Evolutionary conservation across 2,329 filamentous ascomycete species (phyloP).

Genomic region (Fusarium aywerte): DNA sequence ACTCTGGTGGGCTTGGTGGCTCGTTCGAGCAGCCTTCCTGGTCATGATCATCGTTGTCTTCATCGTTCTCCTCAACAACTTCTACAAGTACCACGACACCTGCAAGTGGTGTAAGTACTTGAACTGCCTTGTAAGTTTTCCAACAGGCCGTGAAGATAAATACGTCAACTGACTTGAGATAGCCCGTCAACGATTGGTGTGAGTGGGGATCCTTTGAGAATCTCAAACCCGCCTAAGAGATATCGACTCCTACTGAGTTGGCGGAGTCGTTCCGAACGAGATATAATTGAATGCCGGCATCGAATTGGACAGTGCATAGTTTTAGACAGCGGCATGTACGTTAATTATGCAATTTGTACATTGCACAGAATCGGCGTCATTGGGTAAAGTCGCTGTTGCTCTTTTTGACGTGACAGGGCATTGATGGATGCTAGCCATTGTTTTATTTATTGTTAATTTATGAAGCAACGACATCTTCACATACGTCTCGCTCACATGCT

Average conservation of each 20-base stretch:
- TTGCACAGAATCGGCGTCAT: conserved; percentile 52
- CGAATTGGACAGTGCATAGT: neutral
- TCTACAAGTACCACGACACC: conserved; percentile 77
- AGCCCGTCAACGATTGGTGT: conserved; percentile 77
- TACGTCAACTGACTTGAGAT: conserved; percentile 38
- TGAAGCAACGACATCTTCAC: conserved; percentile 31
- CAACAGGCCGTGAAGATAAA: neutral
- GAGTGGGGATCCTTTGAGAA: conserved; percentile 58
- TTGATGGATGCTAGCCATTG: neutral
- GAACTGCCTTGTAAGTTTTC: conserved; percentile 83
- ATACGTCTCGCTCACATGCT: neutral
- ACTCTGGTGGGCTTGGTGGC: conserved; percentile 98
- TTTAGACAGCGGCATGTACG: conserved; percentile 24
- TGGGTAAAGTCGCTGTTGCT: conserved; percentile 22
- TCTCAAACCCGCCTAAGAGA: neutral
- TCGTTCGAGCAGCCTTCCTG: conserved; percentile 81
- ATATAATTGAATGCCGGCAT: neutral
- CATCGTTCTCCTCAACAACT: conserved; percentile 88
- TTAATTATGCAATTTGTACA: conserved; percentile 30
- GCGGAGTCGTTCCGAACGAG: neutral
- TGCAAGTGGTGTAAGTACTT: conserved; percentile 97
- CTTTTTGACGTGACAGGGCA: conserved; percentile 3
- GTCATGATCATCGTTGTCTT: conserved; percentile 86
- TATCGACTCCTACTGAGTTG: neutral
- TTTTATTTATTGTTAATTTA: conserved; percentile 28